Conservation (phyloP, 352 stramenopile genomes). For the Phytophthora foliorum region DNA sequence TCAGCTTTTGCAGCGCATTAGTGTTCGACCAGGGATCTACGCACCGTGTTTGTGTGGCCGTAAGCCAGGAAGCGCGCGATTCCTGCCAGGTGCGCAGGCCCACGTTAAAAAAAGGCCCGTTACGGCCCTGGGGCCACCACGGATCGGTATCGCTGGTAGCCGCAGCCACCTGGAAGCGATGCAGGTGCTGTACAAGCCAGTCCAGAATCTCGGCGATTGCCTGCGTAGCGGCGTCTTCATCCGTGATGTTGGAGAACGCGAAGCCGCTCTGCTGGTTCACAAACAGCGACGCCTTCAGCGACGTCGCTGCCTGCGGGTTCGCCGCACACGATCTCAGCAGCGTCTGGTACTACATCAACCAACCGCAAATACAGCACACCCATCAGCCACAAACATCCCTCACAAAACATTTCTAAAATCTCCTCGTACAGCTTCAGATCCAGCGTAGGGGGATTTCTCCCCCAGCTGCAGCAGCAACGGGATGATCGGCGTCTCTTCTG, state of each 20-base stretch:
- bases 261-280: slow-evolving; percentile 83
- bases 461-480: slow-evolving; percentile 77
- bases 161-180: slow-evolving; percentile 82
- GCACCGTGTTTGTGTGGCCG: slow-evolving; percentile 73
- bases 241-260: slow-evolving; percentile 90
- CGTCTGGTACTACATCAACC: slow-evolving; percentile 61
- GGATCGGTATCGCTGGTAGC: slow-evolving; percentile 84
- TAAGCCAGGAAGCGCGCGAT: slow-evolving; percentile 73
- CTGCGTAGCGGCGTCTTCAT: slow-evolving; percentile 90
- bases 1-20: slow-evolving; percentile 12
- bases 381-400: background rate
- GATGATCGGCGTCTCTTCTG: slow-evolving; percentile 36
- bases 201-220: slow-evolving; percentile 88
- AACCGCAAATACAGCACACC: slow-evolving; percentile 5
- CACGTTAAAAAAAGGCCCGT: slow-evolving; percentile 89
- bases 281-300: slow-evolving; percentile 64
- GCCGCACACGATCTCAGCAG: slow-evolving; percentile 49
- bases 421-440: slow-evolving; percentile 69
- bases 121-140: slow-evolving; percentile 90
- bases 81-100: slow-evolving; percentile 84
- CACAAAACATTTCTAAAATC: background rate
- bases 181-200: slow-evolving; percentile 85
- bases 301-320: slow-evolving; percentile 19
- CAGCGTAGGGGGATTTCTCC: slow-evolving; percentile 68
- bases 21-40: slow-evolving; percentile 18